Evolutionary conservation across 129 eudicot genomes (phyloP), one percentile per base, ranked within the genome.

Genomic region (Pulicaria dysenterica): DNA sequence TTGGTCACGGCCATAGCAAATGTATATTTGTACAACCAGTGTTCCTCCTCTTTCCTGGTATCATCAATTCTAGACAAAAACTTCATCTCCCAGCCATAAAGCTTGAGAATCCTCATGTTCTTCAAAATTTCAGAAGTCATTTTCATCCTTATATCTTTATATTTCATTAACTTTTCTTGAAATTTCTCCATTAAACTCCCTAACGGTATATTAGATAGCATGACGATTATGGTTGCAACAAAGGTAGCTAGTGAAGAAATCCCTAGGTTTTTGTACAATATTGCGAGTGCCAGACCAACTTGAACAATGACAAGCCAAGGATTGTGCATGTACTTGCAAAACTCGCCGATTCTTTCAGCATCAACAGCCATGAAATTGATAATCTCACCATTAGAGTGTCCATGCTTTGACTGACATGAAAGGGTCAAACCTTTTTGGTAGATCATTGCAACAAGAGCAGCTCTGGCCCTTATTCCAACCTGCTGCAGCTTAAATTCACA

Each of bases 31-130:
- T 36, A 73, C 81, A 92, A 80, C 96, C 96, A 89, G 1, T 81
- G 81, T 1, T 81, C 69, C 60, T 92, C 98, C 5, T 58, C 76
- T 6, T 67, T 74, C 65, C 98, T 79, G 10, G 85, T 75, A 8
- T 83, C 83, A 3, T 58, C 5, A 13, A 92, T 83, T 79, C 73
- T 92, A 1, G 88, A 81, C 75, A 92, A 78, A 61, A 92, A 92
- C 78, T 87, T 92, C 96, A 89, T 74, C 81, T 92, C 98, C 98
- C 98, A 92, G 6, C 94, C 94, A 72, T 92, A 86, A 75, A 92
- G 94, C 70, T 92, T 92, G 39, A 92, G 89, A 70, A 92, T 92
- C 67, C 87, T 85, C 98, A 92, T 92, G 78, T 89, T 92, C 73
- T 81, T 87, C 79, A 92, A 76, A 51, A 87, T 83, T 67, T 92